Conservation (phyloP, 2,329 filamentous ascomycete species). For the Apiospora phragmitis region DNA sequence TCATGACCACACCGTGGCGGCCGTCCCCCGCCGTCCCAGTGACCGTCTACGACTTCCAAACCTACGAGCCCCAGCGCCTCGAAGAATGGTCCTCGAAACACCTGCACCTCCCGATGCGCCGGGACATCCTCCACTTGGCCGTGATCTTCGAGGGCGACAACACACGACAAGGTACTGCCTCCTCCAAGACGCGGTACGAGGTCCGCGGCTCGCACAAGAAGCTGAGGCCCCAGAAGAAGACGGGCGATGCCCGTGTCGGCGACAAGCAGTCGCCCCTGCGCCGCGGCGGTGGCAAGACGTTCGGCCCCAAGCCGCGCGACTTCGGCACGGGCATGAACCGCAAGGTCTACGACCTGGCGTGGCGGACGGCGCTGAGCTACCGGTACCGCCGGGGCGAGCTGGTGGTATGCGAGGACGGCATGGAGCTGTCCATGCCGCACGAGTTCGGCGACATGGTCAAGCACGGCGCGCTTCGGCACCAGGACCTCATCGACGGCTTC, state of each 20-base stretch:
- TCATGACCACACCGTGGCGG: constrained; percentile 41
- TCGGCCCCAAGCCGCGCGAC: constrained; percentile 90
- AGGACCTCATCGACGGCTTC: constrained; percentile 56
- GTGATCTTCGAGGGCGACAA: constrained; percentile 90
- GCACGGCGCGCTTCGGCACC: constrained; percentile 38
- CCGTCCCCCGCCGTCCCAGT: constrained; percentile 68
- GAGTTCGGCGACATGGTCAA: constrained; percentile 47
- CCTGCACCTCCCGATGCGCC: constrained; percentile 81
- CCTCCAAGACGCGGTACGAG: constrained; percentile 77
- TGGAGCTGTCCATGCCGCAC: constrained; percentile 63
- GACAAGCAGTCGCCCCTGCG: constrained; percentile 79
- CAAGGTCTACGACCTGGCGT: constrained; percentile 95
- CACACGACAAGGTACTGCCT: constrained; percentile 84
- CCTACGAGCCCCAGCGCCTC: constrained; percentile 79
- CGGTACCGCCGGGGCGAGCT: constrained; percentile 86
- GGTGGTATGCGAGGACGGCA: constrained; percentile 76
- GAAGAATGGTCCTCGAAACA: constrained; percentile 79
- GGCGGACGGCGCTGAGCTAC: constrained; percentile 91
- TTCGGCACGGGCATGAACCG: constrained; percentile 80
- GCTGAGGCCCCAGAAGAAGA: constrained; percentile 83
- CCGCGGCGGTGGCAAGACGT: constrained; percentile 81
- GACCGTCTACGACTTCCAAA: constrained; percentile 88
- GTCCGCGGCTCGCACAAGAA: constrained; percentile 84
- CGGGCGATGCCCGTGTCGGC: constrained; percentile 76
- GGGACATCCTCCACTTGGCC: constrained; percentile 89